Evolutionary conservation across 2,329 filamentous ascomycete species (phyloP), one percentile per base, ranked within the genome.

Genomic region (Aspergillus phoenicis): DNA sequence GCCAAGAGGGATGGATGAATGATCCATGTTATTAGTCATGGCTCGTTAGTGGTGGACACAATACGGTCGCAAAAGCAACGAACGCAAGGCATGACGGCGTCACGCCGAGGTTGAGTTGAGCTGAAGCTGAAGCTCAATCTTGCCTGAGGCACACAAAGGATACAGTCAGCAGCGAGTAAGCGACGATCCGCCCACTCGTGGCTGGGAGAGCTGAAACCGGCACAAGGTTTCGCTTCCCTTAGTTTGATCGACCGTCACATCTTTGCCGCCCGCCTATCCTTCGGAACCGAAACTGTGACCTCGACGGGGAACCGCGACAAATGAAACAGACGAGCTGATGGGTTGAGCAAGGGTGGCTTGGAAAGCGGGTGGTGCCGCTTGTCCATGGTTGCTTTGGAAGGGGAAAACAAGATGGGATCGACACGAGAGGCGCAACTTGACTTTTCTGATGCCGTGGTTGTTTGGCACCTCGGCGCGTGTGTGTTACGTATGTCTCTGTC

Each of bases 171-270:
- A 20, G 39, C n/a, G n/a, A 43, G 15, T 43, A 43, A 43, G 39
- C 39, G 24, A 30, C 24, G 45, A 49, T 49, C 45, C 24, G 24
- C 24, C 45, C 22, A 54, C 52, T 45, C 52, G 52, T 55, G 52
- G 52, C 38, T 45, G n/a, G 28, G 36, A 36, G 22, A 39, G 8
- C n/a, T 56, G 53, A 56, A 56, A 47, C 53, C 53, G 26, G 53
- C 53, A 33, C 39, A 28, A 56, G 43, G 24, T 56, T 45, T 33
- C 39, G 39, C 13, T 43, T 24, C 33, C 36, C 36, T 56, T 28
- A 47, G 56, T 58, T 43, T 52, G 57, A 59, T 58, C 56, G 56
- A 43, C 47, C 38, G 52, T 55, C 52, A 55, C 52, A 30, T 39
- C 56, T 51, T 56, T 36, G 26, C 53, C 53, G 53, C 53, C 53